Evolutionary conservation across 768 basidiomycete species (phyloP), one percentile per base, ranked within the genome.

Genomic region (Strobilomyces dryophilus): DNA sequence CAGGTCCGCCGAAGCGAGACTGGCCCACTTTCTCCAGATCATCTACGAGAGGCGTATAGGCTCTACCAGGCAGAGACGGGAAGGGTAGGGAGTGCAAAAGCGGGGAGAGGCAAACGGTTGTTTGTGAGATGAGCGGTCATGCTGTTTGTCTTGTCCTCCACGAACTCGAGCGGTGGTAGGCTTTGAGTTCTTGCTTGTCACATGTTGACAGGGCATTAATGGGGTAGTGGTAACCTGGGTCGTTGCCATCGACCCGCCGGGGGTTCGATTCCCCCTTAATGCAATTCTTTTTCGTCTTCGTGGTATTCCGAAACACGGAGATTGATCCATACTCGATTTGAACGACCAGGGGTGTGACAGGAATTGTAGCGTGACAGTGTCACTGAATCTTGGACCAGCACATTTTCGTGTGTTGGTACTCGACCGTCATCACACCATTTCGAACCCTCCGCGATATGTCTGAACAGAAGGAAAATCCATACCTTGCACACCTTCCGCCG

Each of bases 21-120:
- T 7, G 93, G 93, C 0, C 87, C 93, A 1, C 71, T 95, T 21
- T 84, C 89, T 1, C 93, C 93, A 0, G 91, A 93, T 59, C 90
- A 95, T 67, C 74, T 95, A 11, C 86, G 93, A 6, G 92, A 94
- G 66, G 93, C 93, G 1, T 93, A 95, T 63, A 74, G 89, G 26
- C 72, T 83, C 60, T 95, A 94, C 63, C 87, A 90, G 63, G 74
- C 81, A 45, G 89, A 92, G 66, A 84, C 87, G 0, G 92, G 92
- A 6, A 78, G 81, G 39, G 87, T 93, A 2, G 92, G 91, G 0
- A 82, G 89, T 37, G 88, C 89, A 8, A 73, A 85, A 41, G 85
- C 89, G 1, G 60, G 88, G 50, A 74, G 81, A 52, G 76, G 82
- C 27, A 89, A 89, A 69, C 83, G 77, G 54, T 67, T 93, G 45